A percentile compares a stretch with the other conserved stretches of the same genome.
phyloP scores from a whole-genome alignment of 2,329 filamentous ascomycete species.

The Cladosporium sp. region DNA sequence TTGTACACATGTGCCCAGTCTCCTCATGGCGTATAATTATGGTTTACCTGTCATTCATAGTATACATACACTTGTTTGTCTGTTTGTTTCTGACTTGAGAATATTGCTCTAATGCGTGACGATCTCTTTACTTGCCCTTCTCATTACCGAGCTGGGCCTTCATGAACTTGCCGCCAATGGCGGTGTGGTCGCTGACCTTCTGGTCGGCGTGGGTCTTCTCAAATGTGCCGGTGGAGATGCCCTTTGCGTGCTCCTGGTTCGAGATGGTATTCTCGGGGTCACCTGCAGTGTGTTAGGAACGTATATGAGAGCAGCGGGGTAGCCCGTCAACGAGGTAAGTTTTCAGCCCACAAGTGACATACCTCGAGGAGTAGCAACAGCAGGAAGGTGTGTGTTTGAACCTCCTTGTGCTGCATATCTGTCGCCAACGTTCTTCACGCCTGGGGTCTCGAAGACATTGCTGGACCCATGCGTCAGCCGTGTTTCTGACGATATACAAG shows the following conservation, averaged over 20 bases:
- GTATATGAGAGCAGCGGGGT: too few species aligned
- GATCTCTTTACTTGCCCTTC: conserved; percentile 30
- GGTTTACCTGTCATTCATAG: too few species aligned
- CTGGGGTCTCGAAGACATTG: conserved; percentile 32
- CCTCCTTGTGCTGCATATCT: conserved; percentile 33
- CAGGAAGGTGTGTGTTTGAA: conserved; percentile 31
- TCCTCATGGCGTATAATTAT: too few species aligned
- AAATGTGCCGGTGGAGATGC: conserved; percentile 30
- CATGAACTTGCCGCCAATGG: conserved; percentile 24
- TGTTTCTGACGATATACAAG: neutral
- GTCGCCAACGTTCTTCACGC: conserved; percentile 31
- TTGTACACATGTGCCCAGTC: too few species aligned
- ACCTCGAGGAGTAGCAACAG: conserved; percentile 32
- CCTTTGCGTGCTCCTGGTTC: conserved; percentile 26
- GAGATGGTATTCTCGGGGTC: conserved; percentile 21
- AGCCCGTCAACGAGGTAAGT: too few species aligned
- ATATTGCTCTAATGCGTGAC: too few species aligned
- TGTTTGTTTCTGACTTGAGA: too few species aligned
- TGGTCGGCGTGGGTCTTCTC: conserved; percentile 30
- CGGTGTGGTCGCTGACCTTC: conserved; percentile 18
- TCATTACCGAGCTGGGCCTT: conserved; percentile 31
- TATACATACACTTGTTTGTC: too few species aligned
- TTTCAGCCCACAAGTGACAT: conserved; percentile 5
- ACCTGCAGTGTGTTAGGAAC: conserved; percentile 17
- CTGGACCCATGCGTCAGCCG: conserved; percentile 12